These are phyloP conservation scores for Talaromyces sp. DNA, from an alignment of 2,329 filamentous ascomycete genomes.

Conservation along the genomic window DNA sequence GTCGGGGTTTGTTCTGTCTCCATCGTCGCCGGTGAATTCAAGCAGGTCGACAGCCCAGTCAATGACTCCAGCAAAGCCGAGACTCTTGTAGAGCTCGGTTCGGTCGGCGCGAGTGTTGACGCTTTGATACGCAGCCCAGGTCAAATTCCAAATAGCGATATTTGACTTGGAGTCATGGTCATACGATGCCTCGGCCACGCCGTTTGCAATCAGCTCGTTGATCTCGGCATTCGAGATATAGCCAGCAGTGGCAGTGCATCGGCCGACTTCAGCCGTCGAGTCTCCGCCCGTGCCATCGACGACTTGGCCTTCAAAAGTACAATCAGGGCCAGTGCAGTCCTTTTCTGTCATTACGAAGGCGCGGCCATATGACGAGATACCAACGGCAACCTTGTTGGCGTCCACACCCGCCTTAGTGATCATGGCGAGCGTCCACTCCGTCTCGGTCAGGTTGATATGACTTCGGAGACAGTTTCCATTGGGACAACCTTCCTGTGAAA, in stretches of 20 bases:
- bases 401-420: slow-evolving; percentile 5
- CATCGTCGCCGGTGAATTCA: not conserved
- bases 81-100: slow-evolving; percentile 3
- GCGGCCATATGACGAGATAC: slow-evolving; percentile 31
- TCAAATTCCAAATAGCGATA: slow-evolving; percentile 21
- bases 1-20: not conserved
- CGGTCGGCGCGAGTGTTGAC: slow-evolving; percentile 17
- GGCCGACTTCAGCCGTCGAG: slow-evolving; percentile 26
- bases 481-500: slow-evolving; percentile 17
- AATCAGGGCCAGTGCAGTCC: slow-evolving; percentile 26
- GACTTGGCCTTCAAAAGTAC: slow-evolving; percentile 18
- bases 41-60: slow-evolving; percentile 34
- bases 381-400: slow-evolving; percentile 22
- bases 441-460: slow-evolving; percentile 29
- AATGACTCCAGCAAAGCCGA: slow-evolving; percentile 26
- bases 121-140: slow-evolving; percentile 28
- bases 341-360: slow-evolving; percentile 28
- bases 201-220: slow-evolving; percentile 11
- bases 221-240: slow-evolving; percentile 40
- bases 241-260: slow-evolving; percentile 34
- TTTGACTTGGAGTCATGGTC: slow-evolving; percentile 4
- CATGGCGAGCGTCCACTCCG: slow-evolving; percentile 1
- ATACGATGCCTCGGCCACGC: not conserved
- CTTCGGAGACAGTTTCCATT: slow-evolving; percentile 27
- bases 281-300: slow-evolving; percentile 16